Evolutionary conservation across 2,329 filamentous ascomycete species (phyloP).

Genomic region (Aspergillus fumigatus): DNA sequence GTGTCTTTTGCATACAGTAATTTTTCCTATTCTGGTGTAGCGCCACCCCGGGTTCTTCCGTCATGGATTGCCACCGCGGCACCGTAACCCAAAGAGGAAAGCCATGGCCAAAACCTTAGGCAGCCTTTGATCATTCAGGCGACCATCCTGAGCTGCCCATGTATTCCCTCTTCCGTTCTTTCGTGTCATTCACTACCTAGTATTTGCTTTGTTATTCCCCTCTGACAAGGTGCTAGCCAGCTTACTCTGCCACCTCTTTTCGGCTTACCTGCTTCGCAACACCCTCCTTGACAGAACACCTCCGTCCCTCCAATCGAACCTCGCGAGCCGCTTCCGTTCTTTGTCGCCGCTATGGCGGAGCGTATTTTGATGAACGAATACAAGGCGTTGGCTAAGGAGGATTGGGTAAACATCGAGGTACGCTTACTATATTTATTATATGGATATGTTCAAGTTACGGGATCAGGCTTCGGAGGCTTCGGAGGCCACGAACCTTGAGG

Average conservation of each 20-base stretch:
- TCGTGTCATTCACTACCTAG: neutral
- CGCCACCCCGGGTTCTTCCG: slow-evolving; percentile 17
- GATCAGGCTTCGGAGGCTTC: neutral
- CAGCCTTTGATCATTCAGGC: neutral
- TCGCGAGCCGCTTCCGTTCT: slow-evolving; percentile 1
- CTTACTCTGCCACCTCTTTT: neutral
- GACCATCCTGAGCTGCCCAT: neutral
- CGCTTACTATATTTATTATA: slow-evolving; percentile 19
- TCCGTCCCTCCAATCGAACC: slow-evolving; percentile 1
- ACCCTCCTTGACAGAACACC: neutral
- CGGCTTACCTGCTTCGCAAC: neutral
- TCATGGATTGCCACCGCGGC: slow-evolving; percentile 13
- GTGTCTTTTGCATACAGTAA: neutral
- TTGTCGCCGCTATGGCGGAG: slow-evolving; percentile 52
- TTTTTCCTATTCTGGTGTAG: slow-evolving; percentile 2
- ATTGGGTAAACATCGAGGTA: slow-evolving; percentile 89
- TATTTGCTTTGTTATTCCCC: neutral
- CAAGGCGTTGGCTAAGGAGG: slow-evolving; percentile 76
- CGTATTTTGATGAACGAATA: slow-evolving; percentile 87
- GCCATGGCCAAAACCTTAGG: neutral
- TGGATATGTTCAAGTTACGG: neutral
- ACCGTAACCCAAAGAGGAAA: neutral
- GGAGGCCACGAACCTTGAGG: neutral
- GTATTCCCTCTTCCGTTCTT: neutral
- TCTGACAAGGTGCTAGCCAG: neutral